phyloP scores from a whole-genome alignment of 1,284 basidiomycete species.

The Coriolopsis trogii region DNA sequence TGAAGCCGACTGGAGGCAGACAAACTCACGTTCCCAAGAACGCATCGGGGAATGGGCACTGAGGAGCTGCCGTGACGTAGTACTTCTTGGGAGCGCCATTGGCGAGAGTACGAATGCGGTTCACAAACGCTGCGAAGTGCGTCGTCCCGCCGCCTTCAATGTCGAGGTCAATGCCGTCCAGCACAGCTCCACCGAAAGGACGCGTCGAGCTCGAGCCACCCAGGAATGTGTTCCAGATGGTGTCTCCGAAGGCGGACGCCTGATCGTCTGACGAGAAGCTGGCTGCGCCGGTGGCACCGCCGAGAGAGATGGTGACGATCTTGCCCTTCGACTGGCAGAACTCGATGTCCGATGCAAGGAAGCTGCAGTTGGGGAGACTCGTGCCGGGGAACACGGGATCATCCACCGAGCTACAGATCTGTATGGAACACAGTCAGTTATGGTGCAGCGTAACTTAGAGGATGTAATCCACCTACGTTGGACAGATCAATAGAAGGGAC shows the following conservation, averaged over 20 bases:
- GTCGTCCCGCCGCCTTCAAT: conserved; percentile 61
- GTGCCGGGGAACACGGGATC: conserved; percentile 61
- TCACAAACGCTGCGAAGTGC: conserved; percentile 57
- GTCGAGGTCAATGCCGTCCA: conserved; percentile 75
- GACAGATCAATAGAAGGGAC: conserved; percentile 63
- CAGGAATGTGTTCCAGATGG: conserved; percentile 69
- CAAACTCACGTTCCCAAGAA: conserved; percentile 45
- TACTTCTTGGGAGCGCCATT: conserved; percentile 57
- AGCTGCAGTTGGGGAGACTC: conserved; percentile 52
- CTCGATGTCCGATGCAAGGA: conserved; percentile 56
- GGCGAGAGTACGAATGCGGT: conserved; percentile 49
- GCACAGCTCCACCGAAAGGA: conserved; percentile 64
- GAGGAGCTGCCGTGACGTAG: conserved; percentile 67
- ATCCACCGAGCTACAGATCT: conserved; percentile 58
- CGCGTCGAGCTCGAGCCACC: conserved; percentile 57
- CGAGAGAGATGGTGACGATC: conserved; percentile 65
- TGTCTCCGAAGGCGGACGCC: conserved; percentile 54
- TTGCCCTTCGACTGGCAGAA: conserved; percentile 64
- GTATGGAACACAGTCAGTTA: background rate
- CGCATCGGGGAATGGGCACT: conserved; percentile 68
- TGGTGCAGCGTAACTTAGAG: background rate
- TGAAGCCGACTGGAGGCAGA: background rate
- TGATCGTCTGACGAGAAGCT: conserved; percentile 56
- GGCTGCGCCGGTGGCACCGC: conserved; percentile 59
- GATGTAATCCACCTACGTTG: conserved; percentile 41